A percentile compares a stretch with the other conserved stretches of the same genome.
These are phyloP conservation scores for Phlyctochytrium planicorne DNA, from an alignment of 192 early-diverging fungal species.

Conservation along the genomic window DNA sequence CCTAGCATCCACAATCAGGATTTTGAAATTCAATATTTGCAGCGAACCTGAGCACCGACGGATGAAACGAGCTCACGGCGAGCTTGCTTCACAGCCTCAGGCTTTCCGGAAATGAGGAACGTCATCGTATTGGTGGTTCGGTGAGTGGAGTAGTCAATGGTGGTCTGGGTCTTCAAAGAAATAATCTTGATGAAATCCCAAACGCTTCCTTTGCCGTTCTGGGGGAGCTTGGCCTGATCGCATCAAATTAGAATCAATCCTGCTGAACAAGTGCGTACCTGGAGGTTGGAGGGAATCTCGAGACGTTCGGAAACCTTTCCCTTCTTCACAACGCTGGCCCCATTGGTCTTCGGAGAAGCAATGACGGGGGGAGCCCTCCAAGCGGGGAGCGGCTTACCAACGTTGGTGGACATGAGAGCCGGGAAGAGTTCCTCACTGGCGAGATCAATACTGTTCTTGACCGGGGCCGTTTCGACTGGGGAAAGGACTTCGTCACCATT, in stretches of 20 bases:
- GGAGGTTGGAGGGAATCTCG: slow-evolving; percentile 45
- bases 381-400: slow-evolving; percentile 21
- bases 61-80: slow-evolving; percentile 69
- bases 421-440: slow-evolving; percentile 73
- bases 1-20: slow-evolving; percentile 13
- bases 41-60: slow-evolving; percentile 25
- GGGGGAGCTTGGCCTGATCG: slow-evolving; percentile 25
- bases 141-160: slow-evolving; percentile 83
- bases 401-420: slow-evolving; percentile 45
- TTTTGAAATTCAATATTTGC: background rate
- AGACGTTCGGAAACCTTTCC: slow-evolving; percentile 43
- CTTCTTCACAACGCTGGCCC: background rate
- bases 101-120: slow-evolving; percentile 79
- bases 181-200: slow-evolving; percentile 20
- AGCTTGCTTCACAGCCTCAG: slow-evolving; percentile 74
- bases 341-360: slow-evolving; percentile 6
- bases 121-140: slow-evolving; percentile 68
- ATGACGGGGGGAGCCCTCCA: slow-evolving; percentile 23
- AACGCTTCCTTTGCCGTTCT: slow-evolving; percentile 24
- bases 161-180: slow-evolving; percentile 59
- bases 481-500: background rate
- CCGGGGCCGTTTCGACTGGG: slow-evolving; percentile 6
- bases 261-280: slow-evolving; percentile 27
- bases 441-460: slow-evolving; percentile 47
- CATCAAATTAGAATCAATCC: background rate